Evolutionary conservation across 371 early-diverging fungal species (phyloP), one percentile per base, ranked within the genome.

Genomic region (Lichtheimia ornata): DNA sequence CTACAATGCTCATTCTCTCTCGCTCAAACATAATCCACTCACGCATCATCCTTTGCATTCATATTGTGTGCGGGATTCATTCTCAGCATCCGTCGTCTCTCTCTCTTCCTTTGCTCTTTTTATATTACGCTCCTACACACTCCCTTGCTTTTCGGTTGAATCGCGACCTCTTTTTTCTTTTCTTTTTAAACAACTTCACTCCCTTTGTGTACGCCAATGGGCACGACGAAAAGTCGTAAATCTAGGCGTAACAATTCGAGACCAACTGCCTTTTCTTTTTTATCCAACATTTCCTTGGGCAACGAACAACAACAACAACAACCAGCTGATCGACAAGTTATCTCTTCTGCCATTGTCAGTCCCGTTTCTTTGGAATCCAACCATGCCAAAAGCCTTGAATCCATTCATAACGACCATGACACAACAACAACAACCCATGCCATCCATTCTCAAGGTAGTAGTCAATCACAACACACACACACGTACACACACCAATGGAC

Each of bases 221-320:
- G 78, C 64, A 81, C 81, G 73, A 72, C 81, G 66, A 77, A 81
- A 75, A 75, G 79, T 81, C 81, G 78, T 73, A 76, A 72, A 74
- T 67, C 81, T 66, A 77, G 81, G 78, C 78, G 78, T 69, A 74
- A 77, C 65, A 76, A 75, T 62, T 77, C 77, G 56, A 74, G 81
- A 78, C 78, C 76, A 65, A 69, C 76, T 56, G 81, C 81, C 63
- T 73, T 72, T 65, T 57, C 71, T 17, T 81, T 81, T 52, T 58
- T 81, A 63, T 72, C 78, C 44, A 78, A 77, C 55, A 77, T 81
- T 45, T 55, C 74, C 20, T 73, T 81, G 41, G 76, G 78, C 58
- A 76, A 61, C 63, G 76, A 76, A 70, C 55, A 56, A 45, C 57
- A 56, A 44, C 45, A 55, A 13, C 56, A 4, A 28, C 53, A 53